phyloP scores from a whole-genome alignment of 2,329 filamentous ascomycete species.

The Periconia sp. region DNA sequence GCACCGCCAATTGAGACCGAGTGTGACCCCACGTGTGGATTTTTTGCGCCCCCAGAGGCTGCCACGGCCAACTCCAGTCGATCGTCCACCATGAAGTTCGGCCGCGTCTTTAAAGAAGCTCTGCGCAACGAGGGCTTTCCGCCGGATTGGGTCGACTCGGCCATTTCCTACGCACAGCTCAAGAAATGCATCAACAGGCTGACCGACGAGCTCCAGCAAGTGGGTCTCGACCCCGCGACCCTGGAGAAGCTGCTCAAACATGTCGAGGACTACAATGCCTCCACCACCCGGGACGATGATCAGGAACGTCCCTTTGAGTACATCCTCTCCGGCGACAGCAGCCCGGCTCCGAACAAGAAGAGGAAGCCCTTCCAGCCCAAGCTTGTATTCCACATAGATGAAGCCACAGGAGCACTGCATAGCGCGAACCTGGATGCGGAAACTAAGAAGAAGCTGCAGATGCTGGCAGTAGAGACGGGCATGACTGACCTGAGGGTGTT shows the following conservation, averaged over 20 bases:
- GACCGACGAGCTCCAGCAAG: slow-evolving; percentile 69
- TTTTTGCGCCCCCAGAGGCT: slow-evolving; percentile 27
- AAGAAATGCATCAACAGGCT: slow-evolving; percentile 91
- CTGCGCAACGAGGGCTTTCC: slow-evolving; percentile 78
- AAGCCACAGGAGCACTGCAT: slow-evolving; percentile 69
- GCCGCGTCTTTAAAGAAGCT: slow-evolving; percentile 74
- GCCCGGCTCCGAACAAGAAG: slow-evolving; percentile 11
- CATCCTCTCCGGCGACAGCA: slow-evolving; percentile 31
- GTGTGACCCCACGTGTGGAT: slow-evolving; percentile 33
- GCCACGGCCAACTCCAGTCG: slow-evolving; percentile 20
- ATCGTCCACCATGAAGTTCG: slow-evolving; percentile 78
- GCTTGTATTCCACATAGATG: slow-evolving; percentile 72
- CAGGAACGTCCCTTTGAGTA: slow-evolving; percentile 45
- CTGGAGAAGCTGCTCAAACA: slow-evolving; percentile 67
- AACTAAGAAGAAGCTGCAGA: slow-evolving; percentile 68
- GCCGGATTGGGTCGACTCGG: slow-evolving; percentile 71
- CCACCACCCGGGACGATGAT: slow-evolving; percentile 27
- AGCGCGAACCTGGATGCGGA: slow-evolving; percentile 71
- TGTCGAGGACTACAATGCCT: slow-evolving; percentile 44
- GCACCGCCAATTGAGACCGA: slow-evolving; percentile 18
- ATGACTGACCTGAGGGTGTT: slow-evolving; percentile 46
- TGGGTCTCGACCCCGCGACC: slow-evolving; percentile 76
- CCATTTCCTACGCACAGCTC: slow-evolving; percentile 82
- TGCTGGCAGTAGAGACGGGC: slow-evolving; percentile 59
- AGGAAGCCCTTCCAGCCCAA: slow-evolving; percentile 64